Percentiles rank a stretch among this genome's conserved stretches.
Conservation (phyloP, 2,329 filamentous ascomycete genomes). For the Westerdykella aurantiaca region DNA sequence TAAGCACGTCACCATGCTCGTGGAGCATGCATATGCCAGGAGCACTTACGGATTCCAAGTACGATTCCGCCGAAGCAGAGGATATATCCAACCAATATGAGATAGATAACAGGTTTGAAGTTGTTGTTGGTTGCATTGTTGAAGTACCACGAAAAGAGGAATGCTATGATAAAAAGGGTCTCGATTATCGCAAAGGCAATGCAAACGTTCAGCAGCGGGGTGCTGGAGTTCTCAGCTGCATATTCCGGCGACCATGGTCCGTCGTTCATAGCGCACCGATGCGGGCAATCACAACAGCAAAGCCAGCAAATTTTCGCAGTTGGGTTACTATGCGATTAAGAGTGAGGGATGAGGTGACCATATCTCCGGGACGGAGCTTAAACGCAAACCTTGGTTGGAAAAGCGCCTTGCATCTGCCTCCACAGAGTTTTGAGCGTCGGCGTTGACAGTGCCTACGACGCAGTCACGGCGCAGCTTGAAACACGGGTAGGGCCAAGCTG, state of each 20-base stretch:
- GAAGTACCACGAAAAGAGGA: constrained; percentile 16
- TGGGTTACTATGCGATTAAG: too few species aligned
- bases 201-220: constrained; percentile 15
- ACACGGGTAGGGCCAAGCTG: too few species aligned
- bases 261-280: too few species aligned
- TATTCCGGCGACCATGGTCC: not conserved
- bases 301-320: too few species aligned
- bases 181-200: constrained; percentile 16
- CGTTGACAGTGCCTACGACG: too few species aligned
- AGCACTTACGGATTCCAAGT: constrained; percentile 13
- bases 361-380: too few species aligned
- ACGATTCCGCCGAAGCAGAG: constrained; percentile 14
- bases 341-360: too few species aligned
- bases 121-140: constrained; percentile 10
- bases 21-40: not conserved
- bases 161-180: constrained; percentile 14
- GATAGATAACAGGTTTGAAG: constrained; percentile 6
- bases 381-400: too few species aligned
- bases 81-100: constrained; percentile 12
- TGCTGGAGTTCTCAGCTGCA: constrained; percentile 3
- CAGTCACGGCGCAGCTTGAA: too few species aligned
- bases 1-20: constrained; percentile 1
- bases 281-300: too few species aligned
- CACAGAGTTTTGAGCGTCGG: too few species aligned
- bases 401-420: too few species aligned